These are phyloP conservation scores for Lunasporangiospora selenospora DNA, from an alignment of 192 early-diverging fungal genomes.

Conservation along the genomic window DNA sequence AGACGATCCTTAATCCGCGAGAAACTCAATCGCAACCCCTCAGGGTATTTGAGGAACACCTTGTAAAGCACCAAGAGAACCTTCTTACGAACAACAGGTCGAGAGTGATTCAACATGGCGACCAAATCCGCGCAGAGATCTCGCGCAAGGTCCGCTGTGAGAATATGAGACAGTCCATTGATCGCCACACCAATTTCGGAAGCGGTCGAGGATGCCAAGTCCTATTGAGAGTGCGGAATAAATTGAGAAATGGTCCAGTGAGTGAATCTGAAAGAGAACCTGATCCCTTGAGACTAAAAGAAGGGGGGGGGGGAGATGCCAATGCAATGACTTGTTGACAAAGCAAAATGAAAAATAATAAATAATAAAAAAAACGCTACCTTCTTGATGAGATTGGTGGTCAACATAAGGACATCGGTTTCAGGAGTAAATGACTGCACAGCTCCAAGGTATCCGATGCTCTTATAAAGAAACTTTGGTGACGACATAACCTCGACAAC, in stretches of 20 bases:
- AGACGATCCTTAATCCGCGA: constrained; percentile 86
- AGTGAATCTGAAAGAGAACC: background rate
- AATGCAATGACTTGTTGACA: background rate
- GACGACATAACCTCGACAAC: constrained; percentile 97
- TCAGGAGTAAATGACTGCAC: constrained; percentile 89
- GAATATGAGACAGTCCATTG: constrained; percentile 91
- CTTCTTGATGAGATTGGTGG: constrained; percentile 97
- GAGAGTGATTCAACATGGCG: constrained; percentile 90
- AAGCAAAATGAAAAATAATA: no score
- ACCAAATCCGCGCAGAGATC: constrained; percentile 88
- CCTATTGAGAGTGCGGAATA: constrained; percentile 51
- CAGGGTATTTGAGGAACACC: constrained; percentile 90
- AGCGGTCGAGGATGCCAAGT: constrained; percentile 83
- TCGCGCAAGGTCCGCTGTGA: constrained; percentile 88
- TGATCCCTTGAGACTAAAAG: background rate
- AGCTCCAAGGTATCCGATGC: constrained; percentile 93
- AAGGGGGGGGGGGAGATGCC: background rate
- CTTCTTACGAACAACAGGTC: constrained; percentile 92
- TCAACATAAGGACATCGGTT: constrained; percentile 96
- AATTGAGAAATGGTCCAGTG: background rate
- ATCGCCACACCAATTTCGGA: constrained; percentile 91
- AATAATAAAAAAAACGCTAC: no score
- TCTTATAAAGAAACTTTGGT: constrained; percentile 83
- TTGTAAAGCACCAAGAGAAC: constrained; percentile 89
- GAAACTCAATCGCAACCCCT: constrained; percentile 82